Base-by-base conservation (phyloP, 768 basidiomycete species). In the Pulveroboletus sp. region DNA sequence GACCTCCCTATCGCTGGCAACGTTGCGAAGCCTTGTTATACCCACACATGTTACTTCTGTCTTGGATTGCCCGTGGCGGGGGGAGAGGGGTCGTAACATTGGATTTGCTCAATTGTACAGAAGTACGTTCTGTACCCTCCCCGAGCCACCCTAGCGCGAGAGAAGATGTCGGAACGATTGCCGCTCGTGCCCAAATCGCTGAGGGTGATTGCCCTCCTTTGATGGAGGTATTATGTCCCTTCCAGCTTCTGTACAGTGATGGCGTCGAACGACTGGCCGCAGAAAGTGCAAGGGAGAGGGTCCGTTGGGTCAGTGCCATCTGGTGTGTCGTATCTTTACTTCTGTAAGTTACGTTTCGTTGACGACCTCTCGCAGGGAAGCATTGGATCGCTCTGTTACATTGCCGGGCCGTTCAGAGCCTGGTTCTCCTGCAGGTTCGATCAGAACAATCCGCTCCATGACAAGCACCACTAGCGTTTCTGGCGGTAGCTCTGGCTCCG, bases 251-350 rank as follows among this genome's bases (percentile, higher is more conserved):
- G 32, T 96, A 96, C 63, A 77, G 79, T 10, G 93, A 96, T 64
- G 93, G 93, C 1, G 83, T 93, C 2, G 93, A 96, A 64, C 71
- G 93, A 8, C 65, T 96, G 24, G 93, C 85, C 6, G 85, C 89
- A n/a, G 93, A 94, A 63, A 93, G 89, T 56, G 77, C 92, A 7
- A 67, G 87, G 50, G 89, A 93, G 65, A 76, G 93, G 57, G 85
- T 91, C 45, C 82, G 86, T 66, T 96, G 93, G 93, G 91, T 94
- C 11, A 89, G 88, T 60, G 80, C 90, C 5, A 79, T 96, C 47
- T 93, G 89, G 93, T 92, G 60, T 1, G 42, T 82, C 72, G 1
- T 14, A 18, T 10, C 24, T 33, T 41, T 30, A 13, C 9, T 21
- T 33, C 18, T 24, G 7, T 0, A 24, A 30, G 6, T 51, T 2